A percentile compares a stretch with the other conserved stretches of the same genome.
Evolutionary conservation across 2,329 filamentous ascomycete species (phyloP).

Genomic region (Arthrobotrys sphaeroides): DNA sequence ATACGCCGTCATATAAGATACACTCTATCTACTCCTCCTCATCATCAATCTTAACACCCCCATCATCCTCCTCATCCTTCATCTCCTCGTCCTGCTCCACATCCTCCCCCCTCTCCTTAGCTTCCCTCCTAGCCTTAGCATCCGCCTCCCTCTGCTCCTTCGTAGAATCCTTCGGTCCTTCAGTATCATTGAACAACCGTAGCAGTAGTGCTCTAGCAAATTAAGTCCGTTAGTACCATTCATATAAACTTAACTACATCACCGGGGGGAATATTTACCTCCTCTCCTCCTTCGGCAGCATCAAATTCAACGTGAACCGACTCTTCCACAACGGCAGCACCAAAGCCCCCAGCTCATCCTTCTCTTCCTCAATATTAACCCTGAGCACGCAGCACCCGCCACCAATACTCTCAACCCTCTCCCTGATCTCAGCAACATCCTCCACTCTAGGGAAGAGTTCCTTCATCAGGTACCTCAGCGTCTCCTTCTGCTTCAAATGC

Average conservation of each 20-base stretch:
- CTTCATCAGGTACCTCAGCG: conserved; percentile 80
- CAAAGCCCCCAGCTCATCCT: conserved; percentile 69
- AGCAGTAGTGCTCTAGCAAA: conserved; percentile 81
- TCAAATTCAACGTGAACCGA: conserved; percentile 89
- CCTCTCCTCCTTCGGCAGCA: conserved; percentile 97
- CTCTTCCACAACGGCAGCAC: conserved; percentile 94
- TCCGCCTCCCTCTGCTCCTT: conserved; percentile 65
- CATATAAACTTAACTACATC: not conserved
- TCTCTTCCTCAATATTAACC: conserved; percentile 73
- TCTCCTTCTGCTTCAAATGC: conserved; percentile 77
- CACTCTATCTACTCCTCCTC: conserved; percentile 4
- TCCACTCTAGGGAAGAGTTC: conserved; percentile 96
- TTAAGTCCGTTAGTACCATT: not conserved
- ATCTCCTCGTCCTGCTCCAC: conserved; percentile 60
- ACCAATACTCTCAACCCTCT: conserved; percentile 77
- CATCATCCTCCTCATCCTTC: conserved; percentile 58
- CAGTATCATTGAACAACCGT: conserved; percentile 87
- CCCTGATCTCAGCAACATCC: conserved; percentile 83
- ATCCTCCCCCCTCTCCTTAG: conserved; percentile 46
- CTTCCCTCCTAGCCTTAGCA: conserved; percentile 58
- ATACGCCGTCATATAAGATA: too few species aligned
- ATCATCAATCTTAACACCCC: not conserved
- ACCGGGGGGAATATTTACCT: conserved; percentile 59
- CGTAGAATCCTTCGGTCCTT: conserved; percentile 78
- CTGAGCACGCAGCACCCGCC: conserved; percentile 94